Evolutionary conservation across 768 basidiomycete species (phyloP).

Genomic region (Erythrobasidium yunnanense): DNA sequence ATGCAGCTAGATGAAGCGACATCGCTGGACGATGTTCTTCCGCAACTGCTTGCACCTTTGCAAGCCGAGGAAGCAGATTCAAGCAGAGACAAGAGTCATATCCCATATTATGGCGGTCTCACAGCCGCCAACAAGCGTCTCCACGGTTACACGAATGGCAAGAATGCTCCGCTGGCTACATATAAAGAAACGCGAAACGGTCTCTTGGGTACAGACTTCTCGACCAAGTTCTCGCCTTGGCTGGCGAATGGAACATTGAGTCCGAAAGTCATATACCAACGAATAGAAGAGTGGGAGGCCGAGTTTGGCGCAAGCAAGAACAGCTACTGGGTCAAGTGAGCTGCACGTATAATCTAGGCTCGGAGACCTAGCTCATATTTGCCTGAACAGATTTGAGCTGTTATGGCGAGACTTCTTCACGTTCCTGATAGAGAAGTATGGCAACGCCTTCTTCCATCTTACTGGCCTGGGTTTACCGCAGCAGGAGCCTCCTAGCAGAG

Average conservation of each 20-base stretch:
- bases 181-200: constrained; percentile 46
- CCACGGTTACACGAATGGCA: constrained; percentile 41
- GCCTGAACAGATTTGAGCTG: constrained; percentile 39
- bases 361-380: background rate
- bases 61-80: constrained; percentile 29
- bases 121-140: constrained; percentile 39
- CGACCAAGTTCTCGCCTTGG: constrained; percentile 45
- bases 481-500: constrained; percentile 3
- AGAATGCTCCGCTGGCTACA: constrained; percentile 27
- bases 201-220: constrained; percentile 44
- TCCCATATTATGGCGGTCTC: constrained; percentile 43
- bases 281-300: constrained; percentile 31
- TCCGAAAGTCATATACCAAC: constrained; percentile 31
- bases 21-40: constrained; percentile 26
- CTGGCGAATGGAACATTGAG: constrained; percentile 41
- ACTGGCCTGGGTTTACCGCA: background rate
- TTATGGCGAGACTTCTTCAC: constrained; percentile 47
- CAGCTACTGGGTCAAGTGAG: constrained; percentile 40
- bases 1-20: constrained; percentile 23
- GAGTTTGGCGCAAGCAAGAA: constrained; percentile 41
- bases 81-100: constrained; percentile 33
- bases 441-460: constrained; percentile 31
- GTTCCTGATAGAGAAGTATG: constrained; percentile 38
- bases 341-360: background rate
- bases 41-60: constrained; percentile 37